Base-by-base conservation (phyloP, 371 early-diverging fungal species). In the Batkoa obscura region DNA sequence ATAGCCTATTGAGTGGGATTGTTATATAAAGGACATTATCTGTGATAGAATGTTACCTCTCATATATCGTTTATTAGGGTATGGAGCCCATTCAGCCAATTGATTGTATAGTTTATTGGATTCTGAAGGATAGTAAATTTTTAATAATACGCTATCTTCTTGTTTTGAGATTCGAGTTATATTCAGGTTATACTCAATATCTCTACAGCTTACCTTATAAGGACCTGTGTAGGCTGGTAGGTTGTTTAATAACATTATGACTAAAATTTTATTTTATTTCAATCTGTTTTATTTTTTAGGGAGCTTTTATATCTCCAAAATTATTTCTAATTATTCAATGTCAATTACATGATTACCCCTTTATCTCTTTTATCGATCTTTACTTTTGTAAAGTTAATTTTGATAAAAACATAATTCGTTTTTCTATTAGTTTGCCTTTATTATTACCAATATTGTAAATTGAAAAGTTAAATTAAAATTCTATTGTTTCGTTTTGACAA, bases 181-280 rank as follows among this genome's bases (percentile, higher is more conserved):
- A 2, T 13, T 13, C 17, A n/a, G 23, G 17, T 12, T 50, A 13
- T 60, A 68, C 43, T 65, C 64, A 23, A 68, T 52, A 59, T 68
- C 68, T 34, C 59, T 59, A 38, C 64, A 63, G 0, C 62, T 60
- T 15, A 68, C 68, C 9, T 47, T 23, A 54, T 58, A 68, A 8
- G 56, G 59, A 3, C 68, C 68, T 38, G 58, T 58, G 35, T 62
- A 59, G 39, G 57, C 42, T 6, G 68, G 65, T 10, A 68, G 63
- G 38, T 59, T 58, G n/a, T 60, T 60, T 30, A 67, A 50, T 68
- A 47, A 70, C 68, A 67, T 68, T 23, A 23, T 23, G 0, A 23
- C 23, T 23, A 23, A 23, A 23, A 23, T 23, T 23, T 23, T 23
- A 23, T 23, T 23, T 23, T 23, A 23, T 23, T 23, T 23, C 23